Evolutionary conservation across 257 asterid genomes (phyloP).

Genomic region (Nicotiana tomentosiformis): DNA sequence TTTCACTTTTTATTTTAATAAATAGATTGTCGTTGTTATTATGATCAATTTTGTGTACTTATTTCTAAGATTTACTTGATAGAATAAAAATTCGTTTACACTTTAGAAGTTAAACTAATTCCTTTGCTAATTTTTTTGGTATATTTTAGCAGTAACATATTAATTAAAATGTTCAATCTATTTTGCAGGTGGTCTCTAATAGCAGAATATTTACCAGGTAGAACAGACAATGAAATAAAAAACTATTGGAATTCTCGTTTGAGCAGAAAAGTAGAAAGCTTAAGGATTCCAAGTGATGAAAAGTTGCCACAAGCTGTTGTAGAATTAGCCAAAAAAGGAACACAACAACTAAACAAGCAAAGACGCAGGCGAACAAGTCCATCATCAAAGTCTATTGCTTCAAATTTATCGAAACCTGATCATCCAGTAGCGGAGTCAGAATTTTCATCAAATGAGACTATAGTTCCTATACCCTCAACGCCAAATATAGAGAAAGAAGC

Average conservation of each 20-base stretch:
- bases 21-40: no score
- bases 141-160: not conserved
- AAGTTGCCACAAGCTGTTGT: slow-evolving; percentile 10
- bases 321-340: slow-evolving; percentile 12
- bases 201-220: slow-evolving; percentile 70
- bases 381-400: no score
- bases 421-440: not conserved
- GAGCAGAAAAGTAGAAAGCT: slow-evolving; percentile 45
- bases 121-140: not conserved
- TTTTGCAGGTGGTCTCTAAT: slow-evolving; percentile 73
- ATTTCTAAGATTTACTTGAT: no score
- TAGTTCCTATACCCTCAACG: slow-evolving; percentile 28
- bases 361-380: not conserved
- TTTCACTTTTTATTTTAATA: no score
- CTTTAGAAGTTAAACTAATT: no score
- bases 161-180: not conserved
- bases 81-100: no score
- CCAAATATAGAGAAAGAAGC: slow-evolving; percentile 36
- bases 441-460: not conserved
- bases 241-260: slow-evolving; percentile 90
- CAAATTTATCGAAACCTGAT: not conserved
- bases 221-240: slow-evolving; percentile 95
- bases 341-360: slow-evolving; percentile 10
- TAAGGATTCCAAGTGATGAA: slow-evolving; percentile 26
- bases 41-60: no score